Base-by-base conservation (phyloP, 1,139 yeast genomes). In the Yamadazyma triangularis region DNA sequence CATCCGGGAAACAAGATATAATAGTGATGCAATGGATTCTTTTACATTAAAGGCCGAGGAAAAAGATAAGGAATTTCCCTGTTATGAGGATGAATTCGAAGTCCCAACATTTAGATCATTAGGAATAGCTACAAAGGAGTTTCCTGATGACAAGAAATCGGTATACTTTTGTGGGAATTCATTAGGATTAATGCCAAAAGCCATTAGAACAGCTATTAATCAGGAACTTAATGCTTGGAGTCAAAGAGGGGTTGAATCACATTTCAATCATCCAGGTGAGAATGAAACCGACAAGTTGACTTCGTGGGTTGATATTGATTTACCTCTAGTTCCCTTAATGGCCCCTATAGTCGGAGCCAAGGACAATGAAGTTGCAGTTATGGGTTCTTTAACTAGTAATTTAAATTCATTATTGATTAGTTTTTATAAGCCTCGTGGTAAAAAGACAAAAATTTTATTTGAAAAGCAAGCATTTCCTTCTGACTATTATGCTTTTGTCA, bases 401-500 rank as follows among this genome's bases (percentile, higher is more conserved):
- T 64, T 89, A 48, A 91, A 89, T 50, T 70, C 89, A 0, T 60
- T 88, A 47, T 57, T 89, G 41, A 58, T 79, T 7, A 71, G 86
- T 15, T 89, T 89, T 50, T 89, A 87, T 57, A 70, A 66, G 41
- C 96, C 96, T 0, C 41, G 49, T 7, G 74, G 71, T 1, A 53
- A 47, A 4, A 69, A 79, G 40, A 70, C 74, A 39, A 87, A 87
- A 60, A 84, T 89, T 30, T 51, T 89, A 39, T 84, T 84, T 53
- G 96, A 89, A 50, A 79, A 79, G 44, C 81, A 80, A 36, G 93
- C 96, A 0, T 89, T 89, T 50, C 96, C 97, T 2, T 83, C 95
- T 0, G 97, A 89, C 52, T 84, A 75, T 56, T 89, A 88, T 58
- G 94, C 96, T 2, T 77, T 89, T 40, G 68, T 75, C 41, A 85